Evolutionary conservation across 225 moss, liverwort and hornwort species (phyloP), one percentile per base, ranked within the genome.

Genomic region (Lunularia cruciata): DNA sequence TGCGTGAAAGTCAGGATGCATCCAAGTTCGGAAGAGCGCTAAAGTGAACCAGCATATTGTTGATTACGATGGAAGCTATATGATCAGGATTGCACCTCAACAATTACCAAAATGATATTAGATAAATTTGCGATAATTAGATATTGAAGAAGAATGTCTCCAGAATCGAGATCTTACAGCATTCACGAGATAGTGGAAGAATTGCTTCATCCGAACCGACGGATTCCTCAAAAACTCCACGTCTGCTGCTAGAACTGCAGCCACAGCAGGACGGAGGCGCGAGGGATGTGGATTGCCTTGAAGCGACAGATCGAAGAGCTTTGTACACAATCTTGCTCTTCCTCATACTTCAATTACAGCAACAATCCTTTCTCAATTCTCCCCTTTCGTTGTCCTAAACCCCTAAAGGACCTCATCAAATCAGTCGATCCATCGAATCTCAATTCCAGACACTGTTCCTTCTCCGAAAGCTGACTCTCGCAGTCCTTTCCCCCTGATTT

Each of bases 301-400:
- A 49, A 20, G 43, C 63, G 63, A 47, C 51, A 37, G 51, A 67
- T 28, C 28, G 64, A 16, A 67, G 23, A 13, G 51, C 67, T 67
- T 25, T 67, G 35, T 67, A 67, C 2, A 49, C 67, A 22, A 67
- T 3, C 25, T 52, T 52, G 67, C 67, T 67, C 25, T 34, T 67
- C 67, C 52, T 67, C 67, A 67, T 67, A 51, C 63, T 62, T 64
- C n/a, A n/a, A n/a, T n/a, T n/a, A n/a, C n/a, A n/a, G n/a, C n/a
- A n/a, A n/a, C n/a, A n/a, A n/a, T n/a, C n/a, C n/a, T n/a, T n/a
- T n/a, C n/a, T n/a, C n/a, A n/a, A n/a, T n/a, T n/a, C n/a, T n/a
- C n/a, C n/a, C n/a, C n/a, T n/a, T n/a, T n/a, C n/a, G n/a, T n/a
- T n/a, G n/a, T n/a, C n/a, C n/a, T n/a, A n/a, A n/a, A n/a, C n/a